A percentile compares a stretch with the other conserved stretches of the same genome.
phyloP scores from a whole-genome alignment of 768 basidiomycete genomes.

The Pholiota molesta region DNA sequence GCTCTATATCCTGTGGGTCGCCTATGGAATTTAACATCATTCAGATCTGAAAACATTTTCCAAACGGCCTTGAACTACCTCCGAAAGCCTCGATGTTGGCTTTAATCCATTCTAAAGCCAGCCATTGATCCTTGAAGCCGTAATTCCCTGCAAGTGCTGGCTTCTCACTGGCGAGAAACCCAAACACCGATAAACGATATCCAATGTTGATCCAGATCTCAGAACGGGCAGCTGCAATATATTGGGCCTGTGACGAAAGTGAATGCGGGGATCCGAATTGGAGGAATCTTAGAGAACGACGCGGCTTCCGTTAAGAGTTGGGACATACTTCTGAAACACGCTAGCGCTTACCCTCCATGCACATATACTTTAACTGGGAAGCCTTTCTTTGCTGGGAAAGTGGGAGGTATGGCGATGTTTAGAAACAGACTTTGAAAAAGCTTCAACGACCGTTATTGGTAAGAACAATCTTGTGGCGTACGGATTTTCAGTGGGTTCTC shows the following conservation, averaged over 20 bases:
- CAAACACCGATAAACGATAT: conserved; percentile 76
- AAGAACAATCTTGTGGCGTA: conserved; percentile 29
- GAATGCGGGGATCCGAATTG: conserved; percentile 79
- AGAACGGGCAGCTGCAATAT: conserved; percentile 60
- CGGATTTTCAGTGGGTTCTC: conserved; percentile 74
- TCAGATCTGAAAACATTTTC: not conserved
- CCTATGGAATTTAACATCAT: conserved; percentile 38
- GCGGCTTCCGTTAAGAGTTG: not conserved
- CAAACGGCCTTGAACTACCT: conserved; percentile 40
- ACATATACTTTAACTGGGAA: conserved; percentile 78
- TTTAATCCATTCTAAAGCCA: conserved; percentile 72
- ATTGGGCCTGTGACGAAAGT: conserved; percentile 64
- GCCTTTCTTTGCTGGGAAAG: conserved; percentile 40
- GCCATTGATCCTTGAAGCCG: conserved; percentile 86
- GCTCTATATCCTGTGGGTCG: conserved; percentile 58
- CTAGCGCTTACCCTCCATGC: conserved; percentile 63
- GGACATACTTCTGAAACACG: not conserved
- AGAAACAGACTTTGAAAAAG: conserved; percentile 54
- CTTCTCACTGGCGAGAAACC: conserved; percentile 70
- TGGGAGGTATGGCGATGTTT: conserved; percentile 66
- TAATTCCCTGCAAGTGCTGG: conserved; percentile 72
- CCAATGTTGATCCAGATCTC: conserved; percentile 81
- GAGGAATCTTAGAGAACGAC: conserved; percentile 54
- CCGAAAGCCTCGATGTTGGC: conserved; percentile 72
- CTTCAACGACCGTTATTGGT: not conserved